phyloP scores from a whole-genome alignment of 805 yeast genomes.

The Novakomyces olei region DNA sequence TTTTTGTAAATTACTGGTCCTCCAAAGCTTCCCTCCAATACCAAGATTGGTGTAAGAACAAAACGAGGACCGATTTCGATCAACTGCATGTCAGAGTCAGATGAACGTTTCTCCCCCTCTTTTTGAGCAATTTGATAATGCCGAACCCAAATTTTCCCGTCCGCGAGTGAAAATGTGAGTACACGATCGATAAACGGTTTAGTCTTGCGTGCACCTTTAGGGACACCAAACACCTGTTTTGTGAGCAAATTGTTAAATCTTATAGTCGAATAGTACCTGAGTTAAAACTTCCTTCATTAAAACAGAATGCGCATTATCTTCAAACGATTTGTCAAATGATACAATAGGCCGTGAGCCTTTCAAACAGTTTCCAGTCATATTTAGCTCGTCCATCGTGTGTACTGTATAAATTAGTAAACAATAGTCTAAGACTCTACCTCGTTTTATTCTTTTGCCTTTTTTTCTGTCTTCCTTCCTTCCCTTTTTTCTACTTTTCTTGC shows the following conservation, averaged over 20 bases:
- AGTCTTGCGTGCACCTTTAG: constrained; percentile 74
- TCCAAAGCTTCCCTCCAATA: constrained; percentile 89
- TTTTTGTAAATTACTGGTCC: constrained; percentile 96
- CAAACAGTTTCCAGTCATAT: constrained; percentile 88
- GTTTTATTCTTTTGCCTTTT: too few species aligned
- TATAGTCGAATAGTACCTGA: too few species aligned
- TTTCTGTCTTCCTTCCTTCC: too few species aligned
- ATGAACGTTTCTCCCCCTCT: constrained; percentile 31
- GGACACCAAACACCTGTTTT: constrained; percentile 79
- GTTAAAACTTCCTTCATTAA: constrained; percentile 68
- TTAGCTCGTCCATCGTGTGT: constrained; percentile 87
- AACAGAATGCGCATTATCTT: constrained; percentile 39
- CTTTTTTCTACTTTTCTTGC: too few species aligned
- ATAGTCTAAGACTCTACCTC: not conserved
- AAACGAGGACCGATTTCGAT: constrained; percentile 95
- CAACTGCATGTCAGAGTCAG: constrained; percentile 30
- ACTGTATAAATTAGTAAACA: too few species aligned
- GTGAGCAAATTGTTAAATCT: too few species aligned
- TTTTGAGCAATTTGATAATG: constrained; percentile 69
- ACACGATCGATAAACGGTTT: constrained; percentile 94
- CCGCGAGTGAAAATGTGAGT: constrained; percentile 77
- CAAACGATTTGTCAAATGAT: constrained; percentile 68
- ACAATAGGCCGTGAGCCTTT: constrained; percentile 87
- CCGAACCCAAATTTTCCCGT: constrained; percentile 85
- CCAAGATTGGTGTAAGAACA: constrained; percentile 74